A percentile compares a stretch with the other conserved stretches of the same genome.
Conservation (phyloP, 2,329 filamentous ascomycete genomes). For the Fusarium sulawesiense region DNA sequence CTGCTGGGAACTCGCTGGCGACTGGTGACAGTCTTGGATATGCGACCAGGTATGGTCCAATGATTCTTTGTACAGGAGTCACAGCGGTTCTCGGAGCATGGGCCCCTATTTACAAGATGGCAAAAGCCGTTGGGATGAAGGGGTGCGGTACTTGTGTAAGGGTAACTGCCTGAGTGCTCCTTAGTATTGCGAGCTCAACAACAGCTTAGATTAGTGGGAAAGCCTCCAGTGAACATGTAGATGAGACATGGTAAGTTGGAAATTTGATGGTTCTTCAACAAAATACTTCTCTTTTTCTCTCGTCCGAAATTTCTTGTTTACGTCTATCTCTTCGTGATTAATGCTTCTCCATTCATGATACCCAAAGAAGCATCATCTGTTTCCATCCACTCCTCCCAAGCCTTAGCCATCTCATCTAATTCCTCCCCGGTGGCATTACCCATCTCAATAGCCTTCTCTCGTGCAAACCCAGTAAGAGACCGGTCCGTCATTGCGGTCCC, state of each 20-base stretch:
- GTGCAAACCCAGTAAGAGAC: constrained; percentile 40
- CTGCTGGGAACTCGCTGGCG: constrained; percentile 37
- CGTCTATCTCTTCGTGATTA: constrained; percentile 40
- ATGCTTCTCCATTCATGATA: constrained; percentile 46
- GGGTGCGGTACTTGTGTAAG: constrained; percentile 12
- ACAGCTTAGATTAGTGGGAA: background rate
- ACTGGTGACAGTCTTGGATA: constrained; percentile 46
- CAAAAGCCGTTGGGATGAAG: constrained; percentile 43
- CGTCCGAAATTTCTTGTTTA: background rate
- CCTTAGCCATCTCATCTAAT: constrained; percentile 45
- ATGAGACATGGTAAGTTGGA: background rate
- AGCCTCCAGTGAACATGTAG: too few relatives aligned
- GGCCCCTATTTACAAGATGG: constrained; percentile 53
- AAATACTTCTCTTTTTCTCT: background rate
- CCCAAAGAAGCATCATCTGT: constrained; percentile 47
- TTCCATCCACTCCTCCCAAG: constrained; percentile 46
- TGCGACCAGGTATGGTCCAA: constrained; percentile 49
- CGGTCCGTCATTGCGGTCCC: constrained; percentile 45
- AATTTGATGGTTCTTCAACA: background rate
- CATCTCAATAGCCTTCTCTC: constrained; percentile 42
- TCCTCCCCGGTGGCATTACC: constrained; percentile 42
- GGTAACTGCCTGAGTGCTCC: constrained; percentile 59
- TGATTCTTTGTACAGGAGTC: constrained; percentile 50
- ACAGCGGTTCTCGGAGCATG: constrained; percentile 49
- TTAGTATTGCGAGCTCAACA: background rate